Conservation (phyloP, 208 protist species). For the Trypanosoma boissoni region DNA sequence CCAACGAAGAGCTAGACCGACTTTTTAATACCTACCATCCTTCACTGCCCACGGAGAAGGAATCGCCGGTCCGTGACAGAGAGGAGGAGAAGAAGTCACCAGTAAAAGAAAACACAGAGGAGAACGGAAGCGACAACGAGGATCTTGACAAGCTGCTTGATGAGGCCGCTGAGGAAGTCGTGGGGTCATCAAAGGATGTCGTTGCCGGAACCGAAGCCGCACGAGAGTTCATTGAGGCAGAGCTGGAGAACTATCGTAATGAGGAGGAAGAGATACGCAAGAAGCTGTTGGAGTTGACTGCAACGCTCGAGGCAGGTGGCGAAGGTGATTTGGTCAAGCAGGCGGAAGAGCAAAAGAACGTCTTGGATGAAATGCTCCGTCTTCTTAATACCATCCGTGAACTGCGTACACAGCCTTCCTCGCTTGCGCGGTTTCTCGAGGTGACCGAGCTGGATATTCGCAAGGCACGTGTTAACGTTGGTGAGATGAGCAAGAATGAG, state of each 20-base stretch:
- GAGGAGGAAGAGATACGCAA: constrained; percentile 70
- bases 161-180: constrained; percentile 70
- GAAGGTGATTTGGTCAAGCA: constrained; percentile 27
- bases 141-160: constrained; percentile 78
- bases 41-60: too few relatives aligned
- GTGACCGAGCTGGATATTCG: constrained; percentile 66
- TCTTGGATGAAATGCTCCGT: constrained; percentile 69
- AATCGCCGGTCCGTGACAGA: too few relatives aligned
- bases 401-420: constrained; percentile 55
- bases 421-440: constrained; percentile 65
- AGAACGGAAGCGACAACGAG: constrained; percentile 37
- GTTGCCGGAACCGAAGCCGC: constrained; percentile 1
- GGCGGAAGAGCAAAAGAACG: constrained; percentile 46
- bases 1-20: constrained; percentile 48
- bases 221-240: constrained; percentile 59
- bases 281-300: constrained; percentile 53
- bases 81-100: too few relatives aligned
- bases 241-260: constrained; percentile 66
- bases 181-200: constrained; percentile 22
- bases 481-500: constrained; percentile 57
- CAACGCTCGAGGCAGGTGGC: constrained; percentile 23
- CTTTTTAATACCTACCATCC: constrained; percentile 74
- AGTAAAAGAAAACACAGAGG: constrained; percentile 21
- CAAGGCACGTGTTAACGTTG: constrained; percentile 79
- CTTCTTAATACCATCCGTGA: constrained; percentile 68